These are phyloP conservation scores for Melaleuca quinquenervia DNA, from an alignment of 345 rosid species.

Conservation along the genomic window DNA sequence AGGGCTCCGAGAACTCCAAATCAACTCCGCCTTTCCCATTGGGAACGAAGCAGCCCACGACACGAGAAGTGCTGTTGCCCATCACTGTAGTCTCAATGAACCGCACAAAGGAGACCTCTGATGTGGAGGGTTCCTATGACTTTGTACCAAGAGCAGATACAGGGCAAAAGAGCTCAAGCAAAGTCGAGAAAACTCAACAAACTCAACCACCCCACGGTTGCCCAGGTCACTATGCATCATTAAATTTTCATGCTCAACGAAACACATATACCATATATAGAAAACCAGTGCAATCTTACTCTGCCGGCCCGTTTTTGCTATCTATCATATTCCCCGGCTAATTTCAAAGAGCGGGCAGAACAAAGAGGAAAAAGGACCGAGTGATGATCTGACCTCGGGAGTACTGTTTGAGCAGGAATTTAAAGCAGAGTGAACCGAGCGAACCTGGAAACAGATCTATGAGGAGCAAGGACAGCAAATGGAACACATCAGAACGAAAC, in stretches of 20 bases:
- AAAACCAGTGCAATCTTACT: neutral
- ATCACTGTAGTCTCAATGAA: slow-evolving; percentile 14
- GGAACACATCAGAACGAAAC: slow-evolving; percentile 54
- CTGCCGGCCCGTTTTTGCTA: neutral
- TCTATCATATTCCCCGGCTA: neutral
- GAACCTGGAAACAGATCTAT: slow-evolving; percentile 57
- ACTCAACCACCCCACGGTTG: slow-evolving; percentile 43
- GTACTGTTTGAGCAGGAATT: slow-evolving; percentile 18
- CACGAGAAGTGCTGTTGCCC: slow-evolving; percentile 98
- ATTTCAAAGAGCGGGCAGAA: neutral
- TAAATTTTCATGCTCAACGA: slow-evolving; percentile 25
- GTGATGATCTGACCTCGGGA: slow-evolving; percentile 64
- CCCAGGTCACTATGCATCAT: slow-evolving; percentile 43
- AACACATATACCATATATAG: neutral
- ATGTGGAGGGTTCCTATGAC: slow-evolving; percentile 28
- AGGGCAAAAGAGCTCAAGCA: slow-evolving; percentile 27
- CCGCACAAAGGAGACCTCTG: slow-evolving; percentile 29
- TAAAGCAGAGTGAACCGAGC: slow-evolving; percentile 43
- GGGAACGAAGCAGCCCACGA: slow-evolving; percentile 86
- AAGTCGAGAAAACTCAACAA: slow-evolving; percentile 35
- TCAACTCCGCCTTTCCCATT: slow-evolving; percentile 74
- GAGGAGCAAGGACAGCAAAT: slow-evolving; percentile 30
- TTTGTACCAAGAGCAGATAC: slow-evolving; percentile 44
- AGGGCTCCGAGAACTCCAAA: slow-evolving; percentile 72
- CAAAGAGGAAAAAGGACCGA: slow-evolving; percentile 8